phyloP scores from a whole-genome alignment of 495 filamentous ascomycete species.

The Aspergillus nanangensis region DNA sequence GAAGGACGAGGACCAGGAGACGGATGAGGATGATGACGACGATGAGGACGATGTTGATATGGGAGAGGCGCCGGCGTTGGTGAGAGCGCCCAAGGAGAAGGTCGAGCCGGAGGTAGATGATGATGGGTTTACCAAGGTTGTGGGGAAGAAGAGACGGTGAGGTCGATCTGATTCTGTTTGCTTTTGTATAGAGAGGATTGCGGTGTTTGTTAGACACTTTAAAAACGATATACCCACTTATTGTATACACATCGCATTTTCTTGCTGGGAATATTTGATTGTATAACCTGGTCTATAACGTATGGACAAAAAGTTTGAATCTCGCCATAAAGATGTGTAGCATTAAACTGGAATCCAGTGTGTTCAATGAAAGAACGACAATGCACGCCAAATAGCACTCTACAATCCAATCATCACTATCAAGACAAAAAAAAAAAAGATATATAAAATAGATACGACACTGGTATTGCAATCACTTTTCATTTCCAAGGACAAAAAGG shows the following conservation, averaged over 20 bases:
- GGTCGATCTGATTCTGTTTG: no score
- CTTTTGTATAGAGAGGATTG: constrained; percentile 2
- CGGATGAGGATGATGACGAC: constrained; percentile 51
- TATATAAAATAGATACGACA: neutral
- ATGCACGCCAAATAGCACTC: no score
- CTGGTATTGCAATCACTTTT: constrained; percentile 13
- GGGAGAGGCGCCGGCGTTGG: constrained; percentile 63
- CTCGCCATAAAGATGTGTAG: no score
- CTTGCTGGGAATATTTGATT: no score
- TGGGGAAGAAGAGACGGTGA: constrained; percentile 61
- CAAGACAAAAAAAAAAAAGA: no score
- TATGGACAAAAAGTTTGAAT: no score
- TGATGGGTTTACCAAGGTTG: constrained; percentile 90
- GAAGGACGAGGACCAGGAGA: constrained; percentile 52
- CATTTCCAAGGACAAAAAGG: constrained; percentile 17
- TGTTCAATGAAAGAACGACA: no score
- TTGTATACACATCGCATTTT: no score
- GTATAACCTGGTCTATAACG: no score
- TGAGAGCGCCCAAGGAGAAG: constrained; percentile 57
- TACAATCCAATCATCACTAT: no score
- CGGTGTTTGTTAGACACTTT: neutral
- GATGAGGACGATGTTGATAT: constrained; percentile 58
- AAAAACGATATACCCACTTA: neutral
- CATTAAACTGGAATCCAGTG: no score
- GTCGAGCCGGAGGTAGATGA: constrained; percentile 78